Percentiles rank a stretch among this genome's conserved stretches.
Conservation (phyloP, 148 eudicot species). For the Dianthus caryophyllus region DNA sequence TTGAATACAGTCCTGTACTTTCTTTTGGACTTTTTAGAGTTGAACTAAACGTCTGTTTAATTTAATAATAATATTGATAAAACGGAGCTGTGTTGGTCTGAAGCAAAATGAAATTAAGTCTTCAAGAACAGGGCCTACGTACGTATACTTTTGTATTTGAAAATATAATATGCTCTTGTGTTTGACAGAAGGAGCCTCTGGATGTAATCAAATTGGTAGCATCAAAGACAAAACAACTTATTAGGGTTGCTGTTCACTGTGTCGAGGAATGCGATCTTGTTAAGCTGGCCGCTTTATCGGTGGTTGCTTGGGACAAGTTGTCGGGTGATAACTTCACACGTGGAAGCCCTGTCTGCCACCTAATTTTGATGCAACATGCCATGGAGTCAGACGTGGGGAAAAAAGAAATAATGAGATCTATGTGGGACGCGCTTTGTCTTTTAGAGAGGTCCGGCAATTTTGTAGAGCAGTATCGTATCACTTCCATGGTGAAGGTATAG, state of each 20-base stretch:
- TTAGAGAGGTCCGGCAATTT: not conserved
- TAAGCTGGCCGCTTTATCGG: not conserved
- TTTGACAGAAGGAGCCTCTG: constrained; percentile 7
- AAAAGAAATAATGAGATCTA: not conserved
- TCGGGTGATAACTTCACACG: not conserved
- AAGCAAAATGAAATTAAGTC: too few relatives aligned
- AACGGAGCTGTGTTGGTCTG: too few relatives aligned
- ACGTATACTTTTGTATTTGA: not conserved
- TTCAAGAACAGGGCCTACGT: too few relatives aligned
- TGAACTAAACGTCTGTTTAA: too few relatives aligned
- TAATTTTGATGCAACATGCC: not conserved
- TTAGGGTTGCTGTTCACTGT: not conserved
- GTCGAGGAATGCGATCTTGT: constrained; percentile 1
- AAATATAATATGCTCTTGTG: not conserved
- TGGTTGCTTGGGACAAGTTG: not conserved
- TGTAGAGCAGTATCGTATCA: not conserved
- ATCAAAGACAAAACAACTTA: not conserved
- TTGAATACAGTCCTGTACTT: too few relatives aligned
- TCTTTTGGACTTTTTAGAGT: too few relatives aligned
- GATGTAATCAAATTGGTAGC: constrained; percentile 1
- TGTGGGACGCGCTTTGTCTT: not conserved
- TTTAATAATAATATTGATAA: too few relatives aligned
- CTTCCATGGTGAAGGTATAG: not conserved
- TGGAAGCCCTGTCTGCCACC: not conserved
- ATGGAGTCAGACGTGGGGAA: not conserved